phyloP scores from a whole-genome alignment of 164 flowering plant species.

The Hamamelis virginiana region DNA sequence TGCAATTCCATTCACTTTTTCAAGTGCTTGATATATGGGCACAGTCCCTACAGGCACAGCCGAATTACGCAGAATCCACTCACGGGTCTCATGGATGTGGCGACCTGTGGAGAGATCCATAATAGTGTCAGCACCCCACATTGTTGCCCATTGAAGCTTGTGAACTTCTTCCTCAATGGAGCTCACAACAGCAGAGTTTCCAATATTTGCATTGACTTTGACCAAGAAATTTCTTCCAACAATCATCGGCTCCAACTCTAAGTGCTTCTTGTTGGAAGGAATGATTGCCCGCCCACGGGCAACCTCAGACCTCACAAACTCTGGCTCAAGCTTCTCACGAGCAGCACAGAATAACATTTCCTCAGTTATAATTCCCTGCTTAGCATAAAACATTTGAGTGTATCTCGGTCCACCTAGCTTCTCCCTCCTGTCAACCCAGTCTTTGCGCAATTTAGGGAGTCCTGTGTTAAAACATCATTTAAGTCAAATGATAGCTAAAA shows the following conservation, averaged over 20 bases:
- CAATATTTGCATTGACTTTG: slow-evolving; percentile 97
- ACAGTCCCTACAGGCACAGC: slow-evolving; percentile 99
- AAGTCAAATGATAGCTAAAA: neutral
- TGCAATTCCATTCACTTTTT: slow-evolving; percentile 94
- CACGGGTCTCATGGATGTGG: slow-evolving; percentile 98
- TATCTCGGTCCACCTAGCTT: slow-evolving; percentile 72
- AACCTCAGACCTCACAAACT: slow-evolving; percentile 94
- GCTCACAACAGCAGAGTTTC: slow-evolving; percentile 97
- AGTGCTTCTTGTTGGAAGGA: slow-evolving; percentile 97
- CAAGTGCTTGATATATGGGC: slow-evolving; percentile 99
- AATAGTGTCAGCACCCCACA: slow-evolving; percentile 99
- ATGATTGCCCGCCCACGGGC: slow-evolving; percentile 99
- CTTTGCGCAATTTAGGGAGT: slow-evolving; percentile 82
- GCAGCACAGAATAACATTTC: slow-evolving; percentile 94
- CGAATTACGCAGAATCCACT: slow-evolving; percentile 97
- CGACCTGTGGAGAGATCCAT: slow-evolving; percentile 99
- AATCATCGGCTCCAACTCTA: slow-evolving; percentile 95
- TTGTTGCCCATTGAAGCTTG: slow-evolving; percentile 99
- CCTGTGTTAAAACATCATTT: slow-evolving; percentile 35
- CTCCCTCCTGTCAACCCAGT: slow-evolving; percentile 87
- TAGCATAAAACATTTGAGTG: slow-evolving; percentile 97
- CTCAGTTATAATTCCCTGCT: slow-evolving; percentile 93
- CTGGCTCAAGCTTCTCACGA: slow-evolving; percentile 96
- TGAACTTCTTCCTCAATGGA: slow-evolving; percentile 99
- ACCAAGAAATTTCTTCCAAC: slow-evolving; percentile 97